Base-by-base conservation (phyloP, 2,329 filamentous ascomycete species). In the Calonectria crousiana region DNA sequence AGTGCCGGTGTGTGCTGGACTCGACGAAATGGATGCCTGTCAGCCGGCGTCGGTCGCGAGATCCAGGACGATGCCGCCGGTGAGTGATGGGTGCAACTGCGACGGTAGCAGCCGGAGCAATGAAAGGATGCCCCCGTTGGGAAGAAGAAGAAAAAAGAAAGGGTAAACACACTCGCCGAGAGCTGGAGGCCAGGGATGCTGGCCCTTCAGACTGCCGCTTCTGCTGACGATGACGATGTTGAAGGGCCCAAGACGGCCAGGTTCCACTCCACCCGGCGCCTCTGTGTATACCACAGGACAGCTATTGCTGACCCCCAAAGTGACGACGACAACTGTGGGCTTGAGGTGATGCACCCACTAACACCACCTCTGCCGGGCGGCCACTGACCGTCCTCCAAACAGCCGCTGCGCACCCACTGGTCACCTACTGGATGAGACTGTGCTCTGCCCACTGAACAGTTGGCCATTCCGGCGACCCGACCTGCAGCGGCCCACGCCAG, bases 251-350 rank as follows among this genome's bases (percentile, higher is more conserved):
- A 56, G 67, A 41, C 56, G 16, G 20, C 20, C 52, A 23, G 56
- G 56, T 62, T 26, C 56, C 56, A 62, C 56, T 41, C 56, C 56
- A 62, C 56, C 56, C 56, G 23, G 56, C 34, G 56, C 56, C 34
- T 62, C 56, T 67, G 26, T 28, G 30, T 53, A 34, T 67, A 52
- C 65, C 36, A 47, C 65, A 52, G 65, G 44, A 49, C 56, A 38
- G 53, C 58, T 41, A 49, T 62, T 53, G 68, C 68, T 70, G 68
- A 65, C 68, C 34, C 67, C 68, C 68, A 62, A 47, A 47, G 58
- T 65, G 68, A 65, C 68, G 58, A 70, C 58, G 68, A 70, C 68
- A 44, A 44, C 44, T 23, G 67, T 64, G 67, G 56, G 56, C 66
- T 68, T 9, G 36, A 47, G 32, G 49, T 68, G 49, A 58, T 47